These are phyloP conservation scores for Eucalyptus rudis DNA, from an alignment of 345 rosid species.

Conservation along the genomic window DNA sequence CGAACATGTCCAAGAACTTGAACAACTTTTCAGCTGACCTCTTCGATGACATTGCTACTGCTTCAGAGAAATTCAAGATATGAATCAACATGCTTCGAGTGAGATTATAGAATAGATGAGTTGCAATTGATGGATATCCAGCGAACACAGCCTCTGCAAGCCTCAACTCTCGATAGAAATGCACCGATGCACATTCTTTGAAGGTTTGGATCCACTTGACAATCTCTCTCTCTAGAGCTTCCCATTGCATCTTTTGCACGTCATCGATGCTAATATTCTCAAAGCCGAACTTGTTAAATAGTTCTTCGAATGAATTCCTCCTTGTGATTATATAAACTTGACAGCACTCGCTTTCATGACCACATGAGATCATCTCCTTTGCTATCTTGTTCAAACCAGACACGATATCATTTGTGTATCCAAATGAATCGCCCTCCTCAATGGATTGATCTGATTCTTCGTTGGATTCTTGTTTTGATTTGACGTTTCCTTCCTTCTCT, in stretches of 20 bases:
- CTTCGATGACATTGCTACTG: slow-evolving; percentile 50
- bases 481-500: neutral
- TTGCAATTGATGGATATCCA: slow-evolving; percentile 4
- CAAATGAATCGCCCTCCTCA: slow-evolving; percentile 4
- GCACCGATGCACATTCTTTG: slow-evolving; percentile 33
- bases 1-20: slow-evolving; percentile 74
- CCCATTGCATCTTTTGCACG: slow-evolving; percentile 75
- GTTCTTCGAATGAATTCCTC: slow-evolving; percentile 40
- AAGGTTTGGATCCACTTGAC: slow-evolving; percentile 54
- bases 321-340: slow-evolving; percentile 47
- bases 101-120: slow-evolving; percentile 37
- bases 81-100: slow-evolving; percentile 42
- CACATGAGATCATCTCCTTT: slow-evolving; percentile 45
- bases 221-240: slow-evolving; percentile 58
- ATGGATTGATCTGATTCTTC: neutral
- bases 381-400: slow-evolving; percentile 39
- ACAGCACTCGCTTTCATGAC: slow-evolving; percentile 59
- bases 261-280: slow-evolving; percentile 76
- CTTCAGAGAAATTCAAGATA: slow-evolving; percentile 65
- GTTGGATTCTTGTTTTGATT: neutral
- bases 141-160: slow-evolving; percentile 39
- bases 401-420: slow-evolving; percentile 31
- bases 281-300: slow-evolving; percentile 41
- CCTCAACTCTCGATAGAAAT: slow-evolving; percentile 45
- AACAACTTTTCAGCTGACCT: slow-evolving; percentile 69